Conservation (phyloP, 2,329 filamentous ascomycete genomes). For the Penicillium sumatraense region DNA sequence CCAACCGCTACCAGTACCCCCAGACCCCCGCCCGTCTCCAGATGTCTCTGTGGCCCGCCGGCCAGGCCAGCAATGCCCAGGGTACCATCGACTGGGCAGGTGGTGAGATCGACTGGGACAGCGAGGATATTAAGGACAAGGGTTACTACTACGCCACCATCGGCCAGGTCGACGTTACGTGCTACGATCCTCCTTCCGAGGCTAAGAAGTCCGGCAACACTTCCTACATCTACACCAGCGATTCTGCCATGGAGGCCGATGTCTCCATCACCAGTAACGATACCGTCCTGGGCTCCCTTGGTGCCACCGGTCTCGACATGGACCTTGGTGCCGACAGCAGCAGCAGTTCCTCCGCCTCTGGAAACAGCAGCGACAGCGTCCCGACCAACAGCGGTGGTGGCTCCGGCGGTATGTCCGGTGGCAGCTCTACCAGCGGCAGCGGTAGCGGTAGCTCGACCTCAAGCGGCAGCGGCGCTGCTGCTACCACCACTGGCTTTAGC, state of each 20-base stretch:
- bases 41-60: slow-evolving; percentile 95
- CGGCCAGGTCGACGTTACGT: slow-evolving; percentile 77
- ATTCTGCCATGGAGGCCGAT: slow-evolving; percentile 72
- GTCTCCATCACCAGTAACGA: slow-evolving; percentile 74
- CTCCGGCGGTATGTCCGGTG: slow-evolving; percentile 21
- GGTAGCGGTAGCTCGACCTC: slow-evolving; percentile 11
- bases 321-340: slow-evolving; percentile 29
- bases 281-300: slow-evolving; percentile 77
- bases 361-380: slow-evolving; percentile 28
- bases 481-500: slow-evolving; percentile 35
- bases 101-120: slow-evolving; percentile 85
- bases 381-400: slow-evolving; percentile 37
- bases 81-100: slow-evolving; percentile 93
- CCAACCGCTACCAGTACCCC: slow-evolving; percentile 82
- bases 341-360: slow-evolving; percentile 33
- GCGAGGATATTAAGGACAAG: slow-evolving; percentile 75
- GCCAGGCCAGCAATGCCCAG: slow-evolving; percentile 73
- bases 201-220: slow-evolving; percentile 63
- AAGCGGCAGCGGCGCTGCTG: slow-evolving; percentile 24
- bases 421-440: slow-evolving; percentile 15
- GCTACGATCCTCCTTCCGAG: slow-evolving; percentile 76
- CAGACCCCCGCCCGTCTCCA: slow-evolving; percentile 91
- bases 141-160: slow-evolving; percentile 90
- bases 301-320: slow-evolving; percentile 81
- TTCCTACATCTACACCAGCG: slow-evolving; percentile 76